Conservation (phyloP, 345 rosid genomes). For the Excoecaria cochinchinensis region DNA sequence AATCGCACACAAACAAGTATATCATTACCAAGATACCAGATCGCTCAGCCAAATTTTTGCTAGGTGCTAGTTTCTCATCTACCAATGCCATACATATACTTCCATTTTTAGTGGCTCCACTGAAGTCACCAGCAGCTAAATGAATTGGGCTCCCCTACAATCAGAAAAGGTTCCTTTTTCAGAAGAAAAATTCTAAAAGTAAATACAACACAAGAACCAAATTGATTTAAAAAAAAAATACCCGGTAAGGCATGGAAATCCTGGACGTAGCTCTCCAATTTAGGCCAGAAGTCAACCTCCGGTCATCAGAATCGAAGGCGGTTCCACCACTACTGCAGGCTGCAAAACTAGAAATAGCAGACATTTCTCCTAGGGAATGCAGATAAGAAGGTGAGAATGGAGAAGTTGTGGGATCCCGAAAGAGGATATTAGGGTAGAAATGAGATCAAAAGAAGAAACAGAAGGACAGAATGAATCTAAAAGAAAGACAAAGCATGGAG, state of each 20-base stretch:
- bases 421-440: neutral
- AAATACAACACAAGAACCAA: neutral
- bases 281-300: neutral
- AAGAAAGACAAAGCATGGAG: too few relatives aligned
- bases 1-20: neutral
- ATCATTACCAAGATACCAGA: constrained; percentile 56
- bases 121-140: constrained; percentile 29
- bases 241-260: constrained; percentile 15
- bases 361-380: neutral
- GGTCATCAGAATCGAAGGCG: neutral
- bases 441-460: neutral
- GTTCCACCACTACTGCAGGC: neutral
- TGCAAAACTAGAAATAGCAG: neutral
- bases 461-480: neutral
- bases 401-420: neutral
- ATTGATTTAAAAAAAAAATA: neutral
- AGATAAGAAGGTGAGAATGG: too few relatives aligned
- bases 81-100: constrained; percentile 58
- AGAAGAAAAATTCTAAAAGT: neutral
- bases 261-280: constrained; percentile 5
- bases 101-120: constrained; percentile 19
- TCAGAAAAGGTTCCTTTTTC: neutral
- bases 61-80: constrained; percentile 56
- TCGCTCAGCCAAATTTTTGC: constrained; percentile 43
- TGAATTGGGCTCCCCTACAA: constrained; percentile 45